Conservation (phyloP, 1,139 yeast species). For the Blastobotrys persicus region DNA sequence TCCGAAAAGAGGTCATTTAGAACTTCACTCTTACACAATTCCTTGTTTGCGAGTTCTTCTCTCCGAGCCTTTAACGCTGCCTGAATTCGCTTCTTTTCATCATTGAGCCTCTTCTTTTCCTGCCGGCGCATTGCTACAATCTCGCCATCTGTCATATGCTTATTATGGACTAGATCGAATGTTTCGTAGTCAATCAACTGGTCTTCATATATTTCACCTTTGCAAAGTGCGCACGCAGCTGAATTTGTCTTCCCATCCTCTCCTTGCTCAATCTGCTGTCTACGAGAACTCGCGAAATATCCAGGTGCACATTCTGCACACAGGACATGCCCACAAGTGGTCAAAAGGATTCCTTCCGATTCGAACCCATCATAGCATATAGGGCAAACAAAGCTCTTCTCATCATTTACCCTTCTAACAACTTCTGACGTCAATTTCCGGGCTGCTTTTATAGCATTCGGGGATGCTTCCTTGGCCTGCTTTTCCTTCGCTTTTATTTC, state of each 20-base stretch:
- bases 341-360: constrained; percentile 41
- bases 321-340: constrained; percentile 36
- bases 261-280: neutral
- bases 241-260: constrained; percentile 1
- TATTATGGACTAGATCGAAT: constrained; percentile 29
- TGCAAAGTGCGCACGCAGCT: constrained; percentile 25
- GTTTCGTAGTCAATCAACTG: constrained; percentile 27
- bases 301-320: constrained; percentile 34
- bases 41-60: constrained; percentile 3
- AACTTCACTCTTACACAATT: constrained; percentile 5
- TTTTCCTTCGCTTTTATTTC: constrained; percentile 23
- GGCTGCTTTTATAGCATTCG: constrained; percentile 22
- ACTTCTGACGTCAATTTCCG: constrained; percentile 22
- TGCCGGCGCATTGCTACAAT: constrained; percentile 20
- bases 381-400: constrained; percentile 55
- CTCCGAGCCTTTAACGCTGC: constrained; percentile 4
- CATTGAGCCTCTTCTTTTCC: constrained; percentile 7
- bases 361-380: constrained; percentile 63
- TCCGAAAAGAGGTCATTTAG: constrained; percentile 4
- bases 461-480: constrained; percentile 7
- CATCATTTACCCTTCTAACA: constrained; percentile 22
- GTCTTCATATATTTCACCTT: constrained; percentile 20
- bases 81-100: constrained; percentile 10
- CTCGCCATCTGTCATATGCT: constrained; percentile 25
- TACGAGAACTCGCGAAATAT: constrained; percentile 18